phyloP scores from a whole-genome alignment of 2,329 filamentous ascomycete genomes.

The Pseudogymnoascus sp. region DNA sequence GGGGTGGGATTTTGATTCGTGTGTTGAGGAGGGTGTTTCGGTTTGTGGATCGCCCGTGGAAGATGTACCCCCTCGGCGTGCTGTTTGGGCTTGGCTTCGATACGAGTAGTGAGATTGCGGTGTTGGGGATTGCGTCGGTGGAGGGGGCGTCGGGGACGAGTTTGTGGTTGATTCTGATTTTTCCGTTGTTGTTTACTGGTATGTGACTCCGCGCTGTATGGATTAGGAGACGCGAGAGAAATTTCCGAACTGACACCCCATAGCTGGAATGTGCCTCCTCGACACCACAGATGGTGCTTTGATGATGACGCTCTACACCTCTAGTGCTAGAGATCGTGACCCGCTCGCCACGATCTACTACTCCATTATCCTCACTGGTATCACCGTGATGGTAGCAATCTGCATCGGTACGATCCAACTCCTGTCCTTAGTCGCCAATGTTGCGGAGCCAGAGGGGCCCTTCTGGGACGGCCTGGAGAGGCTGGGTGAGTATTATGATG shows the following conservation, averaged over 20 bases:
- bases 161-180: slow-evolving; percentile 90
- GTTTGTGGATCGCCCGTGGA: slow-evolving; percentile 71
- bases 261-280: slow-evolving; percentile 86
- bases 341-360: slow-evolving; percentile 89
- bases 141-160: slow-evolving; percentile 78
- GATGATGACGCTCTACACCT: slow-evolving; percentile 91
- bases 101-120: slow-evolving; percentile 85
- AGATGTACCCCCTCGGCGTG: slow-evolving; percentile 87
- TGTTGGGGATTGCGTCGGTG: slow-evolving; percentile 82
- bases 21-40: slow-evolving; percentile 69
- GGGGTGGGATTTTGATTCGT: slow-evolving; percentile 63
- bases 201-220: slow-evolving; percentile 23
- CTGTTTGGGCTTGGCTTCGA: slow-evolving; percentile 92
- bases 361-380: slow-evolving; percentile 40
- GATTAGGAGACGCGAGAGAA: background rate
- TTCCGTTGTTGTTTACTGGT: slow-evolving; percentile 82
- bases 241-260: background rate
- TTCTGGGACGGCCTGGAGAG: slow-evolving; percentile 85
- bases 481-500: slow-evolving; percentile 72
- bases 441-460: slow-evolving; percentile 60
- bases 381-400: slow-evolving; percentile 29
- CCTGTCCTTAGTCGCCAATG: slow-evolving; percentile 66
- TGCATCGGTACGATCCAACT: slow-evolving; percentile 83
- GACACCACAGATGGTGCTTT: slow-evolving; percentile 89
- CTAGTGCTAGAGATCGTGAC: slow-evolving; percentile 67